Conservation (phyloP, 768 basidiomycete genomes). For the Boletus sp. region DNA sequence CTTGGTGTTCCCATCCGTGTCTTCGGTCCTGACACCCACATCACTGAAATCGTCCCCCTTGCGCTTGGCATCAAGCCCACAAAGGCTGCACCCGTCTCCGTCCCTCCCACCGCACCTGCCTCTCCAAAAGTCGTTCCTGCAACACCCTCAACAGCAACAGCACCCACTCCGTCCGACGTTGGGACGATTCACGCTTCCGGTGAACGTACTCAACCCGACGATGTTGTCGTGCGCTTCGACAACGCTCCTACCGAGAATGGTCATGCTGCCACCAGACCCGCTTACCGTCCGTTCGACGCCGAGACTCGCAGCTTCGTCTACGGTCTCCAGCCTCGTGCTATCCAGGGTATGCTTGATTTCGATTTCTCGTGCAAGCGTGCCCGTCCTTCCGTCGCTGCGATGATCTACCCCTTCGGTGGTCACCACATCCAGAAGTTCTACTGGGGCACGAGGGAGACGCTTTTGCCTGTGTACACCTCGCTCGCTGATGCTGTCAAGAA, state of each 20-base stretch:
- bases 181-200: slow-evolving; percentile 77
- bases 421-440: slow-evolving; percentile 99
- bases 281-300: slow-evolving; percentile 90
- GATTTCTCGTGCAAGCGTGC: slow-evolving; percentile 96
- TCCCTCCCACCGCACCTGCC: slow-evolving; percentile 47
- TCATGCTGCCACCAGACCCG: slow-evolving; percentile 53
- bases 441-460: slow-evolving; percentile 99
- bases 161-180: slow-evolving; percentile 45
- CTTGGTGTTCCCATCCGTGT: slow-evolving; percentile 97
- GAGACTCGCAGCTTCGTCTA: slow-evolving; percentile 96
- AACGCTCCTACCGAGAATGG: slow-evolving; percentile 25
- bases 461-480: slow-evolving; percentile 94
- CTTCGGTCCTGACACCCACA: slow-evolving; percentile 97
- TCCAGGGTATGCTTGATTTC: slow-evolving; percentile 98
- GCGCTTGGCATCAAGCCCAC: slow-evolving; percentile 72
- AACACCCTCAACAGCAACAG: slow-evolving; percentile 32
- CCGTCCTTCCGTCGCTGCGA: slow-evolving; percentile 91
- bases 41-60: slow-evolving; percentile 97
- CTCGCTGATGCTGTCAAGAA: slow-evolving; percentile 89
- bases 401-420: slow-evolving; percentile 99
- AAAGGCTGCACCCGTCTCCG: slow-evolving; percentile 31
- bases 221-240: slow-evolving; percentile 90
- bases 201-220: slow-evolving; percentile 77
- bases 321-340: slow-evolving; percentile 97
- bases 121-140: slow-evolving; percentile 31